A percentile compares a stretch with the other conserved stretches of the same genome.
phyloP scores from a whole-genome alignment of 768 basidiomycete genomes.

The Candolleomyces aberdarensis region DNA sequence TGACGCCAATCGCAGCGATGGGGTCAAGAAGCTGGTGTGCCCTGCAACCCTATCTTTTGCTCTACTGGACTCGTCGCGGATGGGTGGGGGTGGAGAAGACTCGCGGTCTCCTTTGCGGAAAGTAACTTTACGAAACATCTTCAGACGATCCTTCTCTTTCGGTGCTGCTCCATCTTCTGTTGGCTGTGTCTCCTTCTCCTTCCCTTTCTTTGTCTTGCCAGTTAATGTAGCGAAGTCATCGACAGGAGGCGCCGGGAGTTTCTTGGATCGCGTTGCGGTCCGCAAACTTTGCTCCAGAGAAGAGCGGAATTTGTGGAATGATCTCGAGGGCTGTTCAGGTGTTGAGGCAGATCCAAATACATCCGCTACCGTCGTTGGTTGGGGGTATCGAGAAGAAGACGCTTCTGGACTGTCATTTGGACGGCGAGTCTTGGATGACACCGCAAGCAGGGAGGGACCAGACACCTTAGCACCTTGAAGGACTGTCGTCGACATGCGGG shows the following conservation, averaged over 20 bases:
- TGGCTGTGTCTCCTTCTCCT: constrained; percentile 36
- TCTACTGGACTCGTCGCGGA: constrained; percentile 22
- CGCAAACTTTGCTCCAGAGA: constrained; percentile 67
- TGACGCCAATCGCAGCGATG: constrained; percentile 66
- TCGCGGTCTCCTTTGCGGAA: constrained; percentile 19
- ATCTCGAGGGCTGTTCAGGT: constrained; percentile 43
- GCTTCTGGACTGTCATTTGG: constrained; percentile 29
- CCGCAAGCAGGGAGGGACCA: constrained; percentile 40
- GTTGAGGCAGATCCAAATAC: constrained; percentile 24
- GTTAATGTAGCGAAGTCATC: constrained; percentile 46
- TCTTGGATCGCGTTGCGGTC: constrained; percentile 59
- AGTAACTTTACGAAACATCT: constrained; percentile 23
- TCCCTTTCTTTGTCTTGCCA: constrained; percentile 34
- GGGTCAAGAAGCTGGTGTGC: constrained; percentile 57
- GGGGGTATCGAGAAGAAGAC: constrained; percentile 43
- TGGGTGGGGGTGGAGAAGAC: constrained; percentile 3
- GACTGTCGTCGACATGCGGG: constrained; percentile 45
- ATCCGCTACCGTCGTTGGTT: constrained; percentile 30
- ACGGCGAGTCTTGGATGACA: constrained; percentile 39
- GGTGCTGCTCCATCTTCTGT: constrained; percentile 17
- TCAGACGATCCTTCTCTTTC: constrained; percentile 27
- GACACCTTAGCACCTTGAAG: constrained; percentile 34
- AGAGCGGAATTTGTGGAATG: constrained; percentile 63
- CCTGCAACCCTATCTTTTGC: constrained; percentile 49
- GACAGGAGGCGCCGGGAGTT: constrained; percentile 27